phyloP scores from a whole-genome alignment of 2,329 filamentous ascomycete genomes.

The Hirsutella rhossiliensis region DNA sequence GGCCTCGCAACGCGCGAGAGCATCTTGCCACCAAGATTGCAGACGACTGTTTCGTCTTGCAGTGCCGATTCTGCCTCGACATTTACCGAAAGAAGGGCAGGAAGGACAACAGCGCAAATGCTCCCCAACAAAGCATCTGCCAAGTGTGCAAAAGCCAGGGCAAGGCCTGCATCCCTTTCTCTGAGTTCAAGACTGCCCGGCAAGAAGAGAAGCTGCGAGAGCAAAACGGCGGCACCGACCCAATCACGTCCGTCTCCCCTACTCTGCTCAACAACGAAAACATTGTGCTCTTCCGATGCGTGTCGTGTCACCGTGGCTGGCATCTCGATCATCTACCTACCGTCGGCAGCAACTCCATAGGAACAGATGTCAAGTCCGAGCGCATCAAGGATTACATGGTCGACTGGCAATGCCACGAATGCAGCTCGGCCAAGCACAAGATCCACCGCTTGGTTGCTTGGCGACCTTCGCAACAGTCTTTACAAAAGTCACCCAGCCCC shows the following conservation, averaged over 20 bases:
- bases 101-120: slow-evolving; percentile 19
- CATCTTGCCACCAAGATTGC: slow-evolving; percentile 81
- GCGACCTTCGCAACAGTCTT: slow-evolving; percentile 51
- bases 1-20: slow-evolving; percentile 60
- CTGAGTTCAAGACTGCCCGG: slow-evolving; percentile 56
- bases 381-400: slow-evolving; percentile 61
- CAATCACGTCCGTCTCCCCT: slow-evolving; percentile 50
- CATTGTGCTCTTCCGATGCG: slow-evolving; percentile 76
- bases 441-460: slow-evolving; percentile 77
- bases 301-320: slow-evolving; percentile 62
- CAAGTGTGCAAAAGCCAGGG: slow-evolving; percentile 56
- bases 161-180: slow-evolving; percentile 61
- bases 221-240: slow-evolving; percentile 69
- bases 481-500: slow-evolving; percentile 1
- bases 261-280: slow-evolving; percentile 60
- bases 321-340: slow-evolving; percentile 74
- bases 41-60: slow-evolving; percentile 67
- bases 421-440: slow-evolving; percentile 50
- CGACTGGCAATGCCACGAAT: slow-evolving; percentile 74
- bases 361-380: slow-evolving; percentile 25
- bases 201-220: slow-evolving; percentile 77
- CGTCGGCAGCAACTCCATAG: slow-evolving; percentile 17
- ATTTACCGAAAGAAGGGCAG: slow-evolving; percentile 54
- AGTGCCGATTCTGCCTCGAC: slow-evolving; percentile 78
- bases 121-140: slow-evolving; percentile 62